Percentiles rank a stretch among this genome's conserved stretches.
phyloP scores from a whole-genome alignment of 495 filamentous ascomycete species.

The Cairneyella variabilis region DNA sequence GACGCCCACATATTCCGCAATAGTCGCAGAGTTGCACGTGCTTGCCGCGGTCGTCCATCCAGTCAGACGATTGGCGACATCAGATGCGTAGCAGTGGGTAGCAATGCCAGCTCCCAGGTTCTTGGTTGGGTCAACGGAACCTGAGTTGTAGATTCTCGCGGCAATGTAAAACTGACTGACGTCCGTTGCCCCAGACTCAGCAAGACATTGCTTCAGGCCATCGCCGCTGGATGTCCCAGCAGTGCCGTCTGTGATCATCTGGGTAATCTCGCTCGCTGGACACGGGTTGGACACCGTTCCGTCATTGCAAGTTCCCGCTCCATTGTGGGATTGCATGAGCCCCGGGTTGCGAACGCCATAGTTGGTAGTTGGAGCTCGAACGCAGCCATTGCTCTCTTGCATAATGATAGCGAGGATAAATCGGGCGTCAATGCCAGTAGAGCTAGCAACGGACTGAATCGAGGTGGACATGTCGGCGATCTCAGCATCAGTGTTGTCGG shows the following conservation, averaged over 20 bases:
- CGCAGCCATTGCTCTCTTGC: slow-evolving; percentile 58
- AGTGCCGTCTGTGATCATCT: slow-evolving; percentile 36
- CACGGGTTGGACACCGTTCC: slow-evolving; percentile 18
- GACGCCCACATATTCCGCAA: background rate
- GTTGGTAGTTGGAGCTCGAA: slow-evolving; percentile 35
- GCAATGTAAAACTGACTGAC: slow-evolving; percentile 33
- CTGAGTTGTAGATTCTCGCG: slow-evolving; percentile 53
- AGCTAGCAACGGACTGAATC: slow-evolving; percentile 36
- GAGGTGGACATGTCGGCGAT: slow-evolving; percentile 34
- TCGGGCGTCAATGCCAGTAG: slow-evolving; percentile 38
- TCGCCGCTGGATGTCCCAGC: slow-evolving; percentile 33
- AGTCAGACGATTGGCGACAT: slow-evolving; percentile 53
- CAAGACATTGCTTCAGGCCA: slow-evolving; percentile 33
- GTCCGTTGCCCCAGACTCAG: slow-evolving; percentile 22
- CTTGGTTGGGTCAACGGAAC: slow-evolving; percentile 38
- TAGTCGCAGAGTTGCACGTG: background rate
- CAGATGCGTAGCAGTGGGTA: slow-evolving; percentile 53
- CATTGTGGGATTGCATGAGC: slow-evolving; percentile 37
- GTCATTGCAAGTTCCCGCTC: slow-evolving; percentile 19
- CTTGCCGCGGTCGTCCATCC: slow-evolving; percentile 26
- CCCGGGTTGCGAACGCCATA: slow-evolving; percentile 37
- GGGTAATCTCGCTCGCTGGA: slow-evolving; percentile 25
- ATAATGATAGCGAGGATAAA: slow-evolving; percentile 46
- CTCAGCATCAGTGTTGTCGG: slow-evolving; percentile 29
- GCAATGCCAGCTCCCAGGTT: slow-evolving; percentile 48